These are phyloP conservation scores for Singerocomus rubriflavus DNA, from an alignment of 1,284 basidiomycete species.

Conservation along the genomic window DNA sequence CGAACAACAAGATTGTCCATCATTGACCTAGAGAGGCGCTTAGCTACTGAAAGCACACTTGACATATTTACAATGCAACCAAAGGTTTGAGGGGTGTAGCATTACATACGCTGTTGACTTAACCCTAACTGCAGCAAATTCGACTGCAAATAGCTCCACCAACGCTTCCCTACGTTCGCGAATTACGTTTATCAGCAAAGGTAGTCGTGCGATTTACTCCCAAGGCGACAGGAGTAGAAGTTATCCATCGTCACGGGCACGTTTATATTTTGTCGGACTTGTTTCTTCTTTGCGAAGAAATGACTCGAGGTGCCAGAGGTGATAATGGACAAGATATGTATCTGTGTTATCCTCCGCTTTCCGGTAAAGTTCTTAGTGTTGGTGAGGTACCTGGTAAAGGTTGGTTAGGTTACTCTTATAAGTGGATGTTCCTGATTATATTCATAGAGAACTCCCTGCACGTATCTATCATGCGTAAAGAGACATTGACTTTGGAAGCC, in stretches of 20 bases:
- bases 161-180: slow-evolving; percentile 75
- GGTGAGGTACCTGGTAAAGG: slow-evolving; percentile 60
- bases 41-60: slow-evolving; percentile 77
- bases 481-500: slow-evolving; percentile 70
- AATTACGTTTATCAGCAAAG: slow-evolving; percentile 73
- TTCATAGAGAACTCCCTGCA: slow-evolving; percentile 66
- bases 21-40: slow-evolving; percentile 76
- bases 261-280: slow-evolving; percentile 91
- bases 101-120: slow-evolving; percentile 14
- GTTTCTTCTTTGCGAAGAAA: slow-evolving; percentile 85
- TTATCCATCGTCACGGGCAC: slow-evolving; percentile 76
- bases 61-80: slow-evolving; percentile 97
- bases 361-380: slow-evolving; percentile 89
- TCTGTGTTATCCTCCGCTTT: slow-evolving; percentile 92
- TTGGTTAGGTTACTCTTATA: slow-evolving; percentile 28
- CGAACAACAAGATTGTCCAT: slow-evolving; percentile 55
- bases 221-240: slow-evolving; percentile 66
- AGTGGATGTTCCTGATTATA: slow-evolving; percentile 12
- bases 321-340: slow-evolving; percentile 80
- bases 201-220: slow-evolving; percentile 80
- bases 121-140: slow-evolving; percentile 59
- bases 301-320: slow-evolving; percentile 55
- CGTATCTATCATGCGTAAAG: slow-evolving; percentile 87
- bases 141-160: slow-evolving; percentile 89
- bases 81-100: slow-evolving; percentile 54